Base-by-base conservation (phyloP, 768 basidiomycete species). In the Nevesoporus exiguus region DNA sequence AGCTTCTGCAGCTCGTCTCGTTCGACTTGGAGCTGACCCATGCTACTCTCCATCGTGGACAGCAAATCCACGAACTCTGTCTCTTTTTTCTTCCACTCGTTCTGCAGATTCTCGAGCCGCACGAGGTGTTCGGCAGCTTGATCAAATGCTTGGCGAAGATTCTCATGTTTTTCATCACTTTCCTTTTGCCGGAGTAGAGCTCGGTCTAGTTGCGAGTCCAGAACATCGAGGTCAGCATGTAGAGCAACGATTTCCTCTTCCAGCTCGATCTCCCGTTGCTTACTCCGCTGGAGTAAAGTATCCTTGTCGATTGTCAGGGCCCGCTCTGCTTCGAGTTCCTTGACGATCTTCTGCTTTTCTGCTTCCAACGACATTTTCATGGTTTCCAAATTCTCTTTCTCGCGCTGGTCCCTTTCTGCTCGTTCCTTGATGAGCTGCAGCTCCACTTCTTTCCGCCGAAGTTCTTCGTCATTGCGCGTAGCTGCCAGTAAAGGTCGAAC, bases 401-500 rank as follows among this genome's bases (percentile, higher is more conserved):
- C 96, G 53, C 79, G 79, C 61, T 88, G 84, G 54, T 98, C 96
- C 27, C 88, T 81, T 65, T 95, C 92, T 0, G 92, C 93, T 8
- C 89, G 78, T 64, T 97, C 93, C 65, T 85, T 88, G 50, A 85
- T 80, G 45, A 93, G 73, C 1, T 80, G 74, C 13, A 98, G 74
- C 64, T 99, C 97, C 2, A 84, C 77, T 51, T 93, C 90, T 69
- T 96, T 96, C 70, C 82, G 80, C 15, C 89, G 80, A 6, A 98
- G 79, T 66, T 96, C 96, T 37, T 95, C 93, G 64, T 98, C 96
- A 58, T 84, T 89, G 17, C 93, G 78, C 2, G 96, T 96, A 0
- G 95, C 95, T 21, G 92, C 92, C 29, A 99, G 80, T 14, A 98
- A 70, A 0, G 97, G 97, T 31, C 95, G 89, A 19, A 99, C 86